Base-by-base conservation (phyloP, 2,329 filamentous ascomycete genomes). In the Paracamarosporium sp. region DNA sequence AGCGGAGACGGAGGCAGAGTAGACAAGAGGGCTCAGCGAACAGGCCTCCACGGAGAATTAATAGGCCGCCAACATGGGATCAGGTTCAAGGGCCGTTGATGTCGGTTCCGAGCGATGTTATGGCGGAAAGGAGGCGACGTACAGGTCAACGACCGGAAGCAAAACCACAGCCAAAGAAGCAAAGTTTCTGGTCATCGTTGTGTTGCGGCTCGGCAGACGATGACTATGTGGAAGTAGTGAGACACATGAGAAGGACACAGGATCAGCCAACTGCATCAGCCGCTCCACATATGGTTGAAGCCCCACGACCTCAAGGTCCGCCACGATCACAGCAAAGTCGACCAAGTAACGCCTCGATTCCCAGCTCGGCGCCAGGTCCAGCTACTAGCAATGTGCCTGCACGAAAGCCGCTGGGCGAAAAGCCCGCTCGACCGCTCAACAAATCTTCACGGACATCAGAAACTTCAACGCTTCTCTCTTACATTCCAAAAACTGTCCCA, bases 401-500 rank as follows among this genome's bases (percentile, higher is more conserved):
- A 4, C 68, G 68, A 8, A 69, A 69, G 27, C 70, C 73, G 2
- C 55, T 72, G 0, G 57, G 61, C 22, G 66, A 68, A n/a, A 71
- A 73, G 25, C 54, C 66, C 4, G 44, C 62, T 7, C 61, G 61
- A 35, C 64, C 71, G 1, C 11, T 70, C 36, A 73, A 71, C 59
- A 67, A 66, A 50, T 57, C 51, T 5, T 45, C 56, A 1, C 55
- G 51, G 35, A 53, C 59, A 17, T 66, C 71, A 9, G 67, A 71
- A 41, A 84, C 79, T 1, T 69, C 77, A 20, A 70, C 74, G 11
- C 74, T 89, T 38, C 79, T 91, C 1, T 85, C 86, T 3, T 83
- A 92, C 59, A 93, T 97, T 40, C 92, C 92, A 0, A 75, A 83
- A 8, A 78, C 83, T 1, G 81, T 92, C 4, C 84, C 88, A 2